These are phyloP conservation scores for Termitomyces sp. DNA, from an alignment of 768 basidiomycete species.

Conservation along the genomic window DNA sequence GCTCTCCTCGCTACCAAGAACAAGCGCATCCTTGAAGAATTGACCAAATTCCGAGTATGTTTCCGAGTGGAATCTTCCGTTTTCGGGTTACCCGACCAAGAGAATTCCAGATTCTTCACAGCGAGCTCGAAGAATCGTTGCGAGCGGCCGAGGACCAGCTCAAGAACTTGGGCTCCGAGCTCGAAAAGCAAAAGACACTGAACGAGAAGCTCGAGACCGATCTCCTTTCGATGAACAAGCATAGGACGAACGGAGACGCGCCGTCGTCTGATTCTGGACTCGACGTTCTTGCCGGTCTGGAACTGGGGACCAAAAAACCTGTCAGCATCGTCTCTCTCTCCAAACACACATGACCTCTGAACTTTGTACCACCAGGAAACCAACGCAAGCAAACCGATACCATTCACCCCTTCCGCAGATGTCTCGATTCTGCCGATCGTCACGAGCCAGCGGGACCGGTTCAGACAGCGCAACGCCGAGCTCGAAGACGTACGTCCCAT, in stretches of 20 bases:
- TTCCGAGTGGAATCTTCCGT: not conserved
- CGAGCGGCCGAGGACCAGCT: slow-evolving; percentile 53
- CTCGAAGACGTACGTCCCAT: slow-evolving; percentile 76
- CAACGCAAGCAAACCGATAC: slow-evolving; percentile 9
- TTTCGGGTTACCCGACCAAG: not conserved
- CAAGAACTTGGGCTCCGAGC: slow-evolving; percentile 50
- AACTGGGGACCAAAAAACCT: slow-evolving; percentile 52
- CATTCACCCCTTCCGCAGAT: slow-evolving; percentile 52
- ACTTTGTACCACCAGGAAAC: slow-evolving; percentile 3
- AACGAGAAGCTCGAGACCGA: slow-evolving; percentile 94
- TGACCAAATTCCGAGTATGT: slow-evolving; percentile 83
- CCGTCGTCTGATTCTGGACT: slow-evolving; percentile 26
- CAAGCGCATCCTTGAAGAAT: slow-evolving; percentile 84
- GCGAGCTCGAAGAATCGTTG: slow-evolving; percentile 73
- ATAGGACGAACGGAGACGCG: slow-evolving; percentile 30
- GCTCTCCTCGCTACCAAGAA: slow-evolving; percentile 91
- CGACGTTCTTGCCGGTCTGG: slow-evolving; percentile 70
- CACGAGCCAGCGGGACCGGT: slow-evolving; percentile 95
- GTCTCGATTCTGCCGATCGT: slow-evolving; percentile 98
- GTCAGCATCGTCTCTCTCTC: slow-evolving; percentile 21
- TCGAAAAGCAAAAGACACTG: slow-evolving; percentile 71
- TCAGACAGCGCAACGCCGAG: slow-evolving; percentile 94
- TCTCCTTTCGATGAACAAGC: slow-evolving; percentile 73
- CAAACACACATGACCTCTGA: not conserved
- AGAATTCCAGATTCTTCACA: slow-evolving; percentile 62